Percentiles rank a stretch among this genome's conserved stretches.
These are phyloP conservation scores for Diaporthe ilicicola DNA, from an alignment of 2,329 filamentous ascomycete species.

Conservation along the genomic window DNA sequence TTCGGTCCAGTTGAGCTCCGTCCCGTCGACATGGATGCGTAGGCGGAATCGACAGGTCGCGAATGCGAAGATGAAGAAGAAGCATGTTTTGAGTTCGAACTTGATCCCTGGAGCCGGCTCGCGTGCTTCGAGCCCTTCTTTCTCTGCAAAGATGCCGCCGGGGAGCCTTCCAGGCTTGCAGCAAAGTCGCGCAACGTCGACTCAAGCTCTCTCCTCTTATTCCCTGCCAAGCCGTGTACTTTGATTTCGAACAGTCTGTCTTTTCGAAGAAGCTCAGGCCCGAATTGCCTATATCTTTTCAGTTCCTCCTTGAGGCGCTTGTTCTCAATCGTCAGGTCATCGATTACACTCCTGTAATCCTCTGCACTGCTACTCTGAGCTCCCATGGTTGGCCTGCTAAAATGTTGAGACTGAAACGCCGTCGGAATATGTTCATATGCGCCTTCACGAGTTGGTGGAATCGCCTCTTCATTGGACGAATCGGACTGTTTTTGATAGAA, in stretches of 20 bases:
- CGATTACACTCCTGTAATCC: constrained; percentile 84
- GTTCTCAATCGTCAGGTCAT: constrained; percentile 86
- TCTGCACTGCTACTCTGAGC: constrained; percentile 70
- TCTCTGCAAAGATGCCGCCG: constrained; percentile 51
- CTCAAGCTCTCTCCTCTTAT: constrained; percentile 81
- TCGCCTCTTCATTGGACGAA: constrained; percentile 57
- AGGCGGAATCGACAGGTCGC: constrained; percentile 67
- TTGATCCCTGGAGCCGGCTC: constrained; percentile 51
- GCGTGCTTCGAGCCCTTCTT: constrained; percentile 52
- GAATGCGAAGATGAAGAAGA: constrained; percentile 63
- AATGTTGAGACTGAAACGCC: not conserved
- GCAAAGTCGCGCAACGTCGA: constrained; percentile 77
- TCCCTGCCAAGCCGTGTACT: constrained; percentile 75
- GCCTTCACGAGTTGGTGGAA: constrained; percentile 21
- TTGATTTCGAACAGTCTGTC: constrained; percentile 87
- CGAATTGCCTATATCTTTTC: constrained; percentile 73
- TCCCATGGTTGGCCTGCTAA: constrained; percentile 32
- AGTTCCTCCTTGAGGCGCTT: constrained; percentile 79
- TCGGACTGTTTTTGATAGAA: constrained; percentile 64
- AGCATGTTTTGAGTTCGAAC: constrained; percentile 59
- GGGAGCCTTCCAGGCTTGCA: constrained; percentile 64
- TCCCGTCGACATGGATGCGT: constrained; percentile 72
- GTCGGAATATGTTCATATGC: constrained; percentile 37
- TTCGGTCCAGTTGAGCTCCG: constrained; percentile 44
- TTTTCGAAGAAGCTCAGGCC: constrained; percentile 71